Conservation (phyloP, 495 filamentous ascomycete species). For the Tuber aestivum region DNA sequence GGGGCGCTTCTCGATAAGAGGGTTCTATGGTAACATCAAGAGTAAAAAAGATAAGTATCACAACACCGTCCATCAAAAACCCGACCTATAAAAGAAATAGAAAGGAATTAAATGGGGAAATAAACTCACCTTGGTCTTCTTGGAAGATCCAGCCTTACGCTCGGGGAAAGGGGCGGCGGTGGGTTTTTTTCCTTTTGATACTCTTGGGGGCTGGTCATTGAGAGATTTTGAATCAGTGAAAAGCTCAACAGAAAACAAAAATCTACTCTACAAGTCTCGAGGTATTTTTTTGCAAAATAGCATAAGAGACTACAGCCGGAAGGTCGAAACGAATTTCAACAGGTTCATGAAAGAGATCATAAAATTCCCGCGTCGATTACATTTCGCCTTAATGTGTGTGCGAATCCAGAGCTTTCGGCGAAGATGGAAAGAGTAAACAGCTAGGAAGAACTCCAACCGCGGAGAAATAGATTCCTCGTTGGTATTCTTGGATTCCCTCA, state of each 20-base stretch:
- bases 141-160: constrained; percentile 75
- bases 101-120: not conserved
- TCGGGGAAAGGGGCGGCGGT: constrained; percentile 94
- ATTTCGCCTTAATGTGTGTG: constrained; percentile 2
- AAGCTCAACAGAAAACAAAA: constrained; percentile 62
- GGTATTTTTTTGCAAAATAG: constrained; percentile 36
- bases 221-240: constrained; percentile 54
- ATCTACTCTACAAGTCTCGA: constrained; percentile 55
- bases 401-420: constrained; percentile 14
- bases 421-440: constrained; percentile 17
- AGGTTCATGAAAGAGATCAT: constrained; percentile 14
- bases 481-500: constrained; percentile 16
- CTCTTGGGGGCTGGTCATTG: constrained; percentile 96
- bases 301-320: constrained; percentile 41
- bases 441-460: constrained; percentile 13
- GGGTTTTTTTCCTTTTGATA: constrained; percentile 78
- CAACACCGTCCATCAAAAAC: constrained; percentile 20
- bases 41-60: not conserved
- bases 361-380: constrained; percentile 10
- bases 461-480: not conserved
- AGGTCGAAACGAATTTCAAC: constrained; percentile 17
- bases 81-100: not conserved
- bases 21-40: constrained; percentile 60
- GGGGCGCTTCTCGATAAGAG: constrained; percentile 93
- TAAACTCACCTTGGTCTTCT: constrained; percentile 74